phyloP scores from a whole-genome alignment of 257 asterid species.

The Solanum stenotomum region DNA sequence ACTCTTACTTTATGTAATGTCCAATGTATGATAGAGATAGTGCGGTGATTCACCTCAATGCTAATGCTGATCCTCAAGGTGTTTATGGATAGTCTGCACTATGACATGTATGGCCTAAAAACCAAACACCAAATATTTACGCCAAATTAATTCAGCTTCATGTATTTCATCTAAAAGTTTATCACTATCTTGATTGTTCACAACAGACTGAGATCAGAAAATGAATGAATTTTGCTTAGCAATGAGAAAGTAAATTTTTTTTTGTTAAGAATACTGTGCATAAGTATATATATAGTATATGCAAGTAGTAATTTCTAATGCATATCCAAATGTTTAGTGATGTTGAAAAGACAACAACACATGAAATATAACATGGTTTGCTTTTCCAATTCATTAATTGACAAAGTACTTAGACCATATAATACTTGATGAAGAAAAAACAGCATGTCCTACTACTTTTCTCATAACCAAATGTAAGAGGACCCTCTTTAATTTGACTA shows the following conservation, averaged over 20 bases:
- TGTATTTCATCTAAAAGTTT: not conserved
- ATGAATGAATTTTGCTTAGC: not conserved
- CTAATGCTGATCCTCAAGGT: not conserved
- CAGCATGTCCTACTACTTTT: not conserved
- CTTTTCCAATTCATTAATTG: not conserved
- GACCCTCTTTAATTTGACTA: not conserved
- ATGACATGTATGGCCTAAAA: not conserved
- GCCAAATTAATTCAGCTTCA: not conserved
- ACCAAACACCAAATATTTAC: not conserved
- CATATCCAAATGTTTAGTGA: not conserved
- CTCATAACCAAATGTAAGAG: not conserved
- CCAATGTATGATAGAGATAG: not conserved
- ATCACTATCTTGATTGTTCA: not conserved
- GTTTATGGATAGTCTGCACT: not conserved
- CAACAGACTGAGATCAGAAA: not conserved
- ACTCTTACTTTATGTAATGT: not conserved
- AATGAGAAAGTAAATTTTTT: not conserved
- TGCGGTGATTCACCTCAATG: not conserved
- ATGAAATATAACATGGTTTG: constrained; percentile 3
- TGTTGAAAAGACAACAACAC: not conserved
- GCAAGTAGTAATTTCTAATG: not conserved
- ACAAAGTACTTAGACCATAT: not conserved
- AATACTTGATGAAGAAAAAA: not conserved
- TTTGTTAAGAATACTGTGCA: not conserved
- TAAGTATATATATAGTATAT: not conserved